Percentiles rank a stretch among this genome's conserved stretches.
These are phyloP conservation scores for Daldinia eschscholtzii DNA, from an alignment of 2,329 filamentous ascomycete genomes.

Conservation along the genomic window DNA sequence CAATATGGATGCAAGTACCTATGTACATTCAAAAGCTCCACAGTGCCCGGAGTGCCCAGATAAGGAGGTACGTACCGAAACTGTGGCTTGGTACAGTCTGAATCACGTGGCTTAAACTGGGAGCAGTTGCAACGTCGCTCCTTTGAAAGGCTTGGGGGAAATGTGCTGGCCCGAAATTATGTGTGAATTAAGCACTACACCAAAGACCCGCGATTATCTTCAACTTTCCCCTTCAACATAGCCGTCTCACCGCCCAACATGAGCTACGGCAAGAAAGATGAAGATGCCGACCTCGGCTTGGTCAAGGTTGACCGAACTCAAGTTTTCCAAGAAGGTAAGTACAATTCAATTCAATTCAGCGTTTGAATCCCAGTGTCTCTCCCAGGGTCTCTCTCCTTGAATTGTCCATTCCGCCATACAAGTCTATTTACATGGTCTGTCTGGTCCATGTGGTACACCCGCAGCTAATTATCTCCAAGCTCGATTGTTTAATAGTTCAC, in stretches of 20 bases:
- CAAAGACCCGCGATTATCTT: conserved; percentile 47
- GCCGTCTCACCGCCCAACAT: conserved; percentile 68
- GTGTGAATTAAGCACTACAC: conserved; percentile 32
- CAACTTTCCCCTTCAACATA: conserved; percentile 46
- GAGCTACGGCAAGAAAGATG: conserved; percentile 99
- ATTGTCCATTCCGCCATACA: background rate
- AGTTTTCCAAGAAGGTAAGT: conserved; percentile 96
- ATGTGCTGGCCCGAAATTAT: conserved; percentile 47
- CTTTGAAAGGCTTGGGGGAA: conserved; percentile 41
- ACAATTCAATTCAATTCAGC: conserved; percentile 40
- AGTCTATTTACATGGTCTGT: conserved; percentile 10
- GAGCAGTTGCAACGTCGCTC: conserved; percentile 51
- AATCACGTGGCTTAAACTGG: conserved; percentile 25
- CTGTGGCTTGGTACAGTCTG: conserved; percentile 8
- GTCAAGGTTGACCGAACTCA: conserved; percentile 98
- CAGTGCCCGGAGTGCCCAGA: too few species aligned
- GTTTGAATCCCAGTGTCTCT: background rate
- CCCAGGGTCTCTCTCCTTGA: background rate
- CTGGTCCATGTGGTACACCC: conserved; percentile 46
- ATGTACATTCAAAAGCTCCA: background rate
- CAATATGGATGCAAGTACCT: background rate
- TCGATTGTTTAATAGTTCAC: conserved; percentile 96
- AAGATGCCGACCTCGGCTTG: conserved; percentile 93
- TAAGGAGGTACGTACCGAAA: conserved; percentile 5
- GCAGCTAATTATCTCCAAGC: conserved; percentile 66